Conservation (phyloP, 768 basidiomycete genomes). For the Udeniomyces megalosporus region DNA sequence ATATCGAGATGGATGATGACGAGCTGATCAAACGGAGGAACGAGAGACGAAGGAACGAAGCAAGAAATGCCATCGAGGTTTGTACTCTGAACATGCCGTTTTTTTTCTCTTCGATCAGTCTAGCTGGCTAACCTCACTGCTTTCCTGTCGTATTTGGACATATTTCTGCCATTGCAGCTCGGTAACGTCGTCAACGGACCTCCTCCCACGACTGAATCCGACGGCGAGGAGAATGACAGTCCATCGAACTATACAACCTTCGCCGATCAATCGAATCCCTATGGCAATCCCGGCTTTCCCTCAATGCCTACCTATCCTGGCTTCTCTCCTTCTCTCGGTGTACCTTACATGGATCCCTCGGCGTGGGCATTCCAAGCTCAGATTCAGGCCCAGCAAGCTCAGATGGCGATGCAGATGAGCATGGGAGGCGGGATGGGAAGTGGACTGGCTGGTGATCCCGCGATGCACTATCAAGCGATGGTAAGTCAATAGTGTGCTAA, state of each 20-base stretch:
- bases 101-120: not conserved
- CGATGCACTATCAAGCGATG: conserved; percentile 15
- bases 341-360: not conserved
- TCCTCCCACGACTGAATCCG: not conserved
- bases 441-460: not conserved
- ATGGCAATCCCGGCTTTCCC: not conserved
- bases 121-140: not conserved
- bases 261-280: too few relatives aligned
- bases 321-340: not conserved
- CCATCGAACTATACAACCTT: not conserved
- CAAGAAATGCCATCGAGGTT: conserved; percentile 14
- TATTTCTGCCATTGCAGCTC: not conserved
- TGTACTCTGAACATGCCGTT: not conserved
- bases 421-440: conserved; percentile 6
- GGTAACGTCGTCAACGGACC: conserved; percentile 12
- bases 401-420: conserved; percentile 14
- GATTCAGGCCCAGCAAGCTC: conserved; percentile 15
- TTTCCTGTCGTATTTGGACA: not conserved
- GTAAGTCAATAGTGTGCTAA: not conserved
- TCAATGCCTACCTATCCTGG: not conserved
- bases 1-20: not conserved
- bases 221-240: not conserved
- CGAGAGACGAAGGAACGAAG: conserved; percentile 12
- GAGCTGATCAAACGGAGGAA: conserved; percentile 6
- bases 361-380: conserved; percentile 7